These are phyloP conservation scores for Alternaria burnsii DNA, from an alignment of 2,329 filamentous ascomycete species.

Conservation along the genomic window DNA sequence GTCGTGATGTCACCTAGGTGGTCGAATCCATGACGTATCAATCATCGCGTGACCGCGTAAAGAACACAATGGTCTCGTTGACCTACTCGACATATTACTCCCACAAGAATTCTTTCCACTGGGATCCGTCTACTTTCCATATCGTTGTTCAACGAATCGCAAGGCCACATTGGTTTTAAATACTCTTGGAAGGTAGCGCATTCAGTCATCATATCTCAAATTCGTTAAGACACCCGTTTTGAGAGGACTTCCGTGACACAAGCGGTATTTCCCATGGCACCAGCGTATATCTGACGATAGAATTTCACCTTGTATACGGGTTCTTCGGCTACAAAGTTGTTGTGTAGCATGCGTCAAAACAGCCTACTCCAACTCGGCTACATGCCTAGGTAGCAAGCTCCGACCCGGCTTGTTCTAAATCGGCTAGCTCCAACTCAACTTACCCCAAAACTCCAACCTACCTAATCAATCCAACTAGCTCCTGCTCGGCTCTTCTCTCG, in stretches of 20 bases:
- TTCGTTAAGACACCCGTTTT: too few relatives aligned
- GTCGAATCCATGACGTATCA: slow-evolving; percentile 11
- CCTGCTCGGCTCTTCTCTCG: neutral
- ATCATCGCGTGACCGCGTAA: neutral
- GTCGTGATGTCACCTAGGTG: slow-evolving; percentile 11
- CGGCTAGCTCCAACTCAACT: neutral
- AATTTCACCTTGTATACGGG: neutral
- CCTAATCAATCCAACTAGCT: neutral
- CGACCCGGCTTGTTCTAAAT: neutral
- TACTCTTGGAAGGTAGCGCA: too few relatives aligned
- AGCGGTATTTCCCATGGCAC: neutral
- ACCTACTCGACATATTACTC: too few relatives aligned
- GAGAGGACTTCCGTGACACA: neutral
- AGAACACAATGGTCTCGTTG: too few relatives aligned
- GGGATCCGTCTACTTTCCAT: too few relatives aligned
- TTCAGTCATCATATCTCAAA: too few relatives aligned
- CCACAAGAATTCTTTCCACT: too few relatives aligned
- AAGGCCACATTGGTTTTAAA: too few relatives aligned
- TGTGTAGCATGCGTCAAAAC: neutral
- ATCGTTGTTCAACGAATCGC: too few relatives aligned
- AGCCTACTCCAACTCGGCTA: neutral
- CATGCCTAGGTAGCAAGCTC: neutral
- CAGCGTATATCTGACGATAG: neutral
- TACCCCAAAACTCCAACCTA: neutral
- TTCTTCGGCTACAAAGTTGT: neutral